phyloP scores from a whole-genome alignment of 139 green algal genomes.

The Gonium pectorale region DNA sequence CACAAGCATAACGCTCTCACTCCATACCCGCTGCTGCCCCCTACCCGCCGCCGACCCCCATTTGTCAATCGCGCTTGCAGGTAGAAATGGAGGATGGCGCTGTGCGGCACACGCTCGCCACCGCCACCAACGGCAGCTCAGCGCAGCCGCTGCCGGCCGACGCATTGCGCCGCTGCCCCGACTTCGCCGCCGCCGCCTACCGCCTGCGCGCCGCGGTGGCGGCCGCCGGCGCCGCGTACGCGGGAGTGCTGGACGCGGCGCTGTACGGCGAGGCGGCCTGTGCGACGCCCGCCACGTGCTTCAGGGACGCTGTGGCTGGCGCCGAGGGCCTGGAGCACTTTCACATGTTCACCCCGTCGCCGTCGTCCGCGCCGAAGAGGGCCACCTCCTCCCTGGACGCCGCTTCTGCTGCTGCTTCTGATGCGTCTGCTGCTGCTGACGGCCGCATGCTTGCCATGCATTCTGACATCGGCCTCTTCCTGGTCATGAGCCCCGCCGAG shows the following conservation, averaged over 20 bases:
- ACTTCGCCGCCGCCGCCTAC: neutral
- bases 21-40: neutral
- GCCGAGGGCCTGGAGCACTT: constrained; percentile 52
- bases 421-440: neutral
- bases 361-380: neutral
- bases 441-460: constrained; percentile 37
- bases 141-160: constrained; percentile 4
- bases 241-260: constrained; percentile 25
- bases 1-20: neutral
- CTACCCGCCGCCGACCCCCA: neutral
- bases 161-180: neutral
- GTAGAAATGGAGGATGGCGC: constrained; percentile 32
- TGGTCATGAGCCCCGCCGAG: constrained; percentile 51
- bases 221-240: constrained; percentile 14
- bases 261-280: neutral
- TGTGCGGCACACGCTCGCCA: constrained; percentile 23
- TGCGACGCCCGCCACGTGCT: neutral
- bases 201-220: constrained; percentile 20
- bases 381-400: neutral
- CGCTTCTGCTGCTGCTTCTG: neutral
- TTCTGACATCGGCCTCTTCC: constrained; percentile 51
- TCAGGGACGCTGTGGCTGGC: neutral
- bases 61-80: neutral
- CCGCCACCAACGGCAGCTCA: constrained; percentile 10
- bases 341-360: constrained; percentile 26